These are phyloP conservation scores for Phialemoniopsis sp. DNA, from an alignment of 2,329 filamentous ascomycete species.

Conservation along the genomic window DNA sequence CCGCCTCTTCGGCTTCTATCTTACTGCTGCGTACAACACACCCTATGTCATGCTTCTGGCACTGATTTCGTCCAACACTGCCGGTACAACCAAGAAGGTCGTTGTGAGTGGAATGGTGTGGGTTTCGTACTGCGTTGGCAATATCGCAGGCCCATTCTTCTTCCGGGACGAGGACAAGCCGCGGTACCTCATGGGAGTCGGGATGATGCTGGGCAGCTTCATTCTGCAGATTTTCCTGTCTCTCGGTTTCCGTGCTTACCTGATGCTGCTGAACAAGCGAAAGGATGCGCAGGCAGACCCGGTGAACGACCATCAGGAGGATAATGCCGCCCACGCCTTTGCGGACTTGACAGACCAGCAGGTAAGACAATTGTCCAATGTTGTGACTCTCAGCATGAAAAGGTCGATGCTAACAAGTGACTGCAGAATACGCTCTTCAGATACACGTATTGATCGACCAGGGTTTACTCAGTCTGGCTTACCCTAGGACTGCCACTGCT, in stretches of 20 bases:
- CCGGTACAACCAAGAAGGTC: constrained; percentile 59
- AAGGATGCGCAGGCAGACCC: not conserved
- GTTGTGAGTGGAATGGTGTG: constrained; percentile 59
- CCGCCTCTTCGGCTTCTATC: constrained; percentile 9
- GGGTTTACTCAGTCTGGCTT: too few species aligned
- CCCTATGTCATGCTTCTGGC: constrained; percentile 35
- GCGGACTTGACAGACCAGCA: constrained; percentile 1
- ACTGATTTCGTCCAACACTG: constrained; percentile 44
- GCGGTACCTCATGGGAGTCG: too few species aligned
- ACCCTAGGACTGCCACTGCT: too few species aligned
- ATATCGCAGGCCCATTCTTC: constrained; percentile 60
- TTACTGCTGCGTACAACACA: constrained; percentile 31
- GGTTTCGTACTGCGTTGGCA: constrained; percentile 55
- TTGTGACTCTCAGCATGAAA: too few species aligned
- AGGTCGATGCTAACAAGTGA: too few species aligned
- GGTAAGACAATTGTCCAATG: not conserved
- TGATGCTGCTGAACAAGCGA: too few species aligned
- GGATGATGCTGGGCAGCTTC: not conserved
- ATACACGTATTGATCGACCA: too few species aligned
- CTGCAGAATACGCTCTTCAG: too few species aligned
- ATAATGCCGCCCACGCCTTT: constrained; percentile 1
- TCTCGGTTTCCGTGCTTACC: not conserved
- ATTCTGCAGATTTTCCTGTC: not conserved
- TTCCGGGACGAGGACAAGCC: constrained; percentile 46
- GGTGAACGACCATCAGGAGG: not conserved